Evolutionary conservation across 164 flowering plant genomes (phyloP), one percentile per base, ranked within the genome.

Genomic region (Liquidambar formosana): DNA sequence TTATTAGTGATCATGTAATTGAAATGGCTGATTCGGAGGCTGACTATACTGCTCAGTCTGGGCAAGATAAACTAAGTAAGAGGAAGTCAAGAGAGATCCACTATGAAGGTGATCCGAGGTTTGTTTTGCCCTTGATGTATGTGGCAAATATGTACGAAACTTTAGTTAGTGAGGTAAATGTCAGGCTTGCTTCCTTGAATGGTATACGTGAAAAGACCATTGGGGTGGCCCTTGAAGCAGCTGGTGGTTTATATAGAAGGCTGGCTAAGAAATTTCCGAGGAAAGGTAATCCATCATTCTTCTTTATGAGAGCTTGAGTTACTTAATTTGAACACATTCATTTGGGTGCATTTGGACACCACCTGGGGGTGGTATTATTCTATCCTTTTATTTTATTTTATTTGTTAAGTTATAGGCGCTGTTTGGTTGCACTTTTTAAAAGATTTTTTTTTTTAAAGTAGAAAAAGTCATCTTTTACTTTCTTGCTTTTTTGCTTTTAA

Each of bases 191-290:
- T 59, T 83, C 97, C 23, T 73, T 96, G 74, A 83, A 75, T 79
- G 93, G 95, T 59, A 73, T 84, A 72, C 95, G 96, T 69, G 99
- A 92, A 61, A 96, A 96, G 87, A 89, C 90, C 56, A 89, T 96
- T 68, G 97, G 98, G 18, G 94, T 96, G 38, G 97, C 99, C 45
- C 98, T 96, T 77, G 99, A 96, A 81, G 98, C 97, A 48, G 92
- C 99, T 77, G 99, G 99, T 74, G 99, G 99, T 54, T 80, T 93
- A 84, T 93, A 96, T 57, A 84, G 98, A 83, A 88, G 77, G 78
- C 89, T 93, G 46, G 87, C 97, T 8, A 89, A 89, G 75, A 93
- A 88, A 68, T 96, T 89, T 76, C 99, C 99, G 8, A 87, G 83
- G 56, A 89, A 86, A 88, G 99, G 99, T 93, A 79, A 67, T 43